Percentiles rank a stretch among this genome's conserved stretches.
phyloP scores from a whole-genome alignment of 164 flowering plant species.

The Cinnamomum chago region DNA sequence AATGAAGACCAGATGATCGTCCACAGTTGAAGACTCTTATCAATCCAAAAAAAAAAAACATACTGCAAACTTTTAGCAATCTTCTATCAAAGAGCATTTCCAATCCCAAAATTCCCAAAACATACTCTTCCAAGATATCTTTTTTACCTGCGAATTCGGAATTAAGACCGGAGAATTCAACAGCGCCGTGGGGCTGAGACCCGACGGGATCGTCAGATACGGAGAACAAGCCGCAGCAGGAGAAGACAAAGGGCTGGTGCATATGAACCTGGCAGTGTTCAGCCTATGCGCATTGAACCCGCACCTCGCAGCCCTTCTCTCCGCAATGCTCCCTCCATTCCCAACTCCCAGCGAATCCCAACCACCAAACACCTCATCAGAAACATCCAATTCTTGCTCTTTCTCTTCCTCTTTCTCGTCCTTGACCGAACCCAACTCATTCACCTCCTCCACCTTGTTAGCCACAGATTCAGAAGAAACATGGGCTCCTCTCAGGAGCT shows the following conservation, averaged over 20 bases:
- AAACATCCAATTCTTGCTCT: not conserved
- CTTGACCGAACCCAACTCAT: not conserved
- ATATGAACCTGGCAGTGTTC: slow-evolving; percentile 35
- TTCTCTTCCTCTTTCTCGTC: not conserved
- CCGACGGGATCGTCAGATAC: slow-evolving; percentile 60
- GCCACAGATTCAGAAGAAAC: not conserved
- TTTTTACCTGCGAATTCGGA: slow-evolving; percentile 53
- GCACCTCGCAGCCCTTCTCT: slow-evolving; percentile 63
- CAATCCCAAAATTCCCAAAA: not conserved
- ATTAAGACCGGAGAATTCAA: slow-evolving; percentile 75
- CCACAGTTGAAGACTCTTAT: no score
- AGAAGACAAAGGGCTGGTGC: slow-evolving; percentile 36
- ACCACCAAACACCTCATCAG: slow-evolving; percentile 9
- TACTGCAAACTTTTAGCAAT: no score
- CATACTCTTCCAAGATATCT: not conserved
- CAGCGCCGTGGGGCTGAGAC: slow-evolving; percentile 67
- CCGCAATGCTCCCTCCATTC: slow-evolving; percentile 39
- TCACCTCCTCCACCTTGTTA: not conserved
- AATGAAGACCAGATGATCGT: no score
- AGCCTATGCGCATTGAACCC: slow-evolving; percentile 61
- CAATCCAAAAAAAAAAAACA: no score
- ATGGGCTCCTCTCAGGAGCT: slow-evolving; percentile 8
- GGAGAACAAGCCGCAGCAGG: slow-evolving; percentile 38
- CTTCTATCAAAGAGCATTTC: no score
- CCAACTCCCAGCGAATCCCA: slow-evolving; percentile 10